Base-by-base conservation (phyloP, 208 protist genomes). In the Borovskyia barvae region DNA sequence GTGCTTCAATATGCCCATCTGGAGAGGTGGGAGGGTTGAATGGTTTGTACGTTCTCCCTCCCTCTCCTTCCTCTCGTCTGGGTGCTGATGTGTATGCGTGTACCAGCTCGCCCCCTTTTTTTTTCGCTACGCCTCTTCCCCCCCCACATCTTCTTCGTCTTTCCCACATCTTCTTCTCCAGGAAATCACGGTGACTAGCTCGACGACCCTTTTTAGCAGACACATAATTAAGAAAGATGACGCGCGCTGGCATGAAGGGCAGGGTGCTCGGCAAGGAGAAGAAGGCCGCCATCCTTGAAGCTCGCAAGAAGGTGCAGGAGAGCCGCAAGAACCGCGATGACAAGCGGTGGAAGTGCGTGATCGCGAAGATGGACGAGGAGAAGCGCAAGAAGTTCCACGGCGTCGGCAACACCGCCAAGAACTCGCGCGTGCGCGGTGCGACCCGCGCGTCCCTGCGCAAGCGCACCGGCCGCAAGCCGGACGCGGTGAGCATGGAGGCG, bases 401-500 rank as follows among this genome's bases (percentile, higher is more conserved):
- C 64, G 87, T 93, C 20, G 87, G 87, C 52, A 93, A 93, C 80
- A 93, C 87, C 29, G 81, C 75, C 45, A 78, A 82, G 69, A 84
- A 90, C 82, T 91, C 83, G 29, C 87, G 87, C 52, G 83, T 89
- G 48, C 87, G 87, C 67, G 87, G 87, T 49, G 64, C 64, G 57
- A 93, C 87, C 55, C 82, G 87, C 63, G 77, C 80, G 36, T 88
- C 87, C 22, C 81, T 93, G 53, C 80, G 77, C 76, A 88, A 93
- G 76, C 77, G 71, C 69, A 85, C 75, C 29, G 87, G 81, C 65
- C 87, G 87, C 78, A 93, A 89, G 77, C 71, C 81, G 24, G 83
- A 97, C 56, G 75, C 83, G 54, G 75, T 99, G 43, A 84, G 89
- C 37, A 84, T 97, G 59, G 97, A 99, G 80, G 96, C 95, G 73